phyloP scores from a whole-genome alignment of 2,329 filamentous ascomycete genomes.

The Metarhizium rileyi region DNA sequence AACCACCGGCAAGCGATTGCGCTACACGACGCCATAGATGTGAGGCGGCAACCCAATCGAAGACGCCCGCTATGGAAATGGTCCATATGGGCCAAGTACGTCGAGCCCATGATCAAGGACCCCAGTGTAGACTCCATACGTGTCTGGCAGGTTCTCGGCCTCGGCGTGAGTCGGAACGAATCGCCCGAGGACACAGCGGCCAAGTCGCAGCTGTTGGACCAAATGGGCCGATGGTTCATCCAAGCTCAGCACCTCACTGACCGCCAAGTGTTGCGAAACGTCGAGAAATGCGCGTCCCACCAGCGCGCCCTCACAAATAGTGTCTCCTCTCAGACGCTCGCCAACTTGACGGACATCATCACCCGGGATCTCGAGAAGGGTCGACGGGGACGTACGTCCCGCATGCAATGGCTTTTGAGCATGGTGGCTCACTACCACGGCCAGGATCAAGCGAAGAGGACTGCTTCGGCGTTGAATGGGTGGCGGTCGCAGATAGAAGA shows the following conservation, averaged over 20 bases:
- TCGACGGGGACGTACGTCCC: slow-evolving; percentile 19
- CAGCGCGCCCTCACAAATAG: slow-evolving; percentile 14
- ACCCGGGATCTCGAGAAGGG: slow-evolving; percentile 25
- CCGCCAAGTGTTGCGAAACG: slow-evolving; percentile 20
- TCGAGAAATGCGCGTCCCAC: slow-evolving; percentile 17
- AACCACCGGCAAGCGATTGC: slow-evolving; percentile 17
- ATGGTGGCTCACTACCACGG: slow-evolving; percentile 16
- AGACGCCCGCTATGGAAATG: slow-evolving; percentile 18
- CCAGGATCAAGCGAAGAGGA: slow-evolving; percentile 10
- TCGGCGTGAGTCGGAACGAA: slow-evolving; percentile 1
- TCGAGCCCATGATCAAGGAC: slow-evolving; percentile 24
- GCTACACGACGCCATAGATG: slow-evolving; percentile 13
- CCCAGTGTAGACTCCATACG: slow-evolving; percentile 11
- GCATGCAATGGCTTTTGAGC: slow-evolving; percentile 20
- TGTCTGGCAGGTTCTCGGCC: slow-evolving; percentile 20
- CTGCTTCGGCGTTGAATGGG: slow-evolving; percentile 10
- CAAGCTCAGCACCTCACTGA: slow-evolving; percentile 17
- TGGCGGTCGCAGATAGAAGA: slow-evolving; percentile 17
- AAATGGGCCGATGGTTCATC: slow-evolving; percentile 21
- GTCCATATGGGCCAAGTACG: slow-evolving; percentile 22
- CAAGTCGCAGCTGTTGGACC: slow-evolving; percentile 20
- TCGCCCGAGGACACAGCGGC: slow-evolving; percentile 9
- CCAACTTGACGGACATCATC: slow-evolving; percentile 17
- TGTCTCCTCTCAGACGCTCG: slow-evolving; percentile 18
- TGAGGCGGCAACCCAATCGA: neutral